Base-by-base conservation (phyloP, 2,329 filamentous ascomycete species). In the Calonectria naviculata region DNA sequence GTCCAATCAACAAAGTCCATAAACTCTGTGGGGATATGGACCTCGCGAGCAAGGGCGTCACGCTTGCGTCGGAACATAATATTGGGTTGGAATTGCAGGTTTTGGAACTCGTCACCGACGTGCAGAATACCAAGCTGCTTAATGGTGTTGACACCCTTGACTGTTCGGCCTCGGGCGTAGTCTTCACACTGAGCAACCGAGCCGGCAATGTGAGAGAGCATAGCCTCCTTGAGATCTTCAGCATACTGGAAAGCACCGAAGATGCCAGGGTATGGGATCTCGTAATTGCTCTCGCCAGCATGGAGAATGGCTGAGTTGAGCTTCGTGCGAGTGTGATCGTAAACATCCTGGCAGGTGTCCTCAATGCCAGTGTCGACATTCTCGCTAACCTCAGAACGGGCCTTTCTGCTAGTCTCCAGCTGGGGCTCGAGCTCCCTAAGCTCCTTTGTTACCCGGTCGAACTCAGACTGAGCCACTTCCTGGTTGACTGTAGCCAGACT, bases 1-100 rank as follows among this genome's bases (percentile, higher is more conserved):
- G 91, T 89, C 82, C 95, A 88, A 82, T 99, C 97, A 78, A 99
- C 94, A 87, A 99, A 98, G 84, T 99, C 97, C 89, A 89, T 93
- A 0, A 98, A 78, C 80, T 99, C 95, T 5, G 97, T 94, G 65
- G 97, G 91, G 24, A 98, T 92, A 71, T 98, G 92, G 19, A 98
- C 92, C 80, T 97, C 93, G 74, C 95, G 91, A 7, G 94, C 95
- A 46, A 98, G 86, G 2, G 91, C 90, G 81, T 99, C 94, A 71
- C 92, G 90, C 79, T 93, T 93, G 72, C 94, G 92, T 71, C 91
- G 92, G 87, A 98, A 99, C 97, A 99, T 98, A 80, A 95, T 91
- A 77, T 98, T 95, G 1, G 95, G 91, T 34, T 93, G 91, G 91
- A 99, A 98, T 75, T 91, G 94, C 54, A 98, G 90, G 76, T 95